These are phyloP conservation scores for Geotrichum fermentans DNA, from an alignment of 1,139 yeast species.

Conservation along the genomic window DNA sequence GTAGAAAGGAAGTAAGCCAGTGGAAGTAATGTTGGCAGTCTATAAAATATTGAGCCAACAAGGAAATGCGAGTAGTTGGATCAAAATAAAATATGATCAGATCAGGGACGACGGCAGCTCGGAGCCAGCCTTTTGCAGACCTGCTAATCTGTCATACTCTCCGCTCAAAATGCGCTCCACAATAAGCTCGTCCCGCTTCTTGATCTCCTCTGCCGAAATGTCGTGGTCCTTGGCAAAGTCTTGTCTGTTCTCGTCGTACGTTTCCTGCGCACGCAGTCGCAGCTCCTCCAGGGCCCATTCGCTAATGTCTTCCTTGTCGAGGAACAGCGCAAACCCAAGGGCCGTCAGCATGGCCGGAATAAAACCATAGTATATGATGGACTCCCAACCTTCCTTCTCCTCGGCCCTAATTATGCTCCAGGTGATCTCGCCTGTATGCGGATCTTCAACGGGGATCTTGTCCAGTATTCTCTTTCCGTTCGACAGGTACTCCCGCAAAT, in stretches of 20 bases:
- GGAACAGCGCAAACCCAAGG: constrained; percentile 44
- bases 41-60: too few relatives aligned
- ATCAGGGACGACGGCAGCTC: constrained; percentile 37
- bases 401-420: constrained; percentile 77
- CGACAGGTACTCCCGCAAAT: constrained; percentile 54
- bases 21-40: too few relatives aligned
- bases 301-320: constrained; percentile 44
- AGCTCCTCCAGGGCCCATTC: constrained; percentile 87
- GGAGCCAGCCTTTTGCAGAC: constrained; percentile 50
- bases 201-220: constrained; percentile 54
- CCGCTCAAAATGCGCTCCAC: constrained; percentile 80
- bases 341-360: constrained; percentile 57
- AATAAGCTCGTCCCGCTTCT: constrained; percentile 70
- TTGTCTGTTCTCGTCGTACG: constrained; percentile 63
- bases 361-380: constrained; percentile 61
- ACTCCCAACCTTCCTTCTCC: constrained; percentile 84
- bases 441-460: constrained; percentile 79
- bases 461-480: constrained; percentile 66
- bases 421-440: constrained; percentile 68
- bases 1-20: too few relatives aligned
- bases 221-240: constrained; percentile 47
- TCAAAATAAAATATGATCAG: constrained; percentile 22
- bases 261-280: constrained; percentile 65
- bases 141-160: constrained; percentile 75
- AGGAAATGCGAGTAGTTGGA: too few relatives aligned